Conservation (phyloP, 2,329 filamentous ascomycete genomes). For the Colletotrichum euphorbiae region DNA sequence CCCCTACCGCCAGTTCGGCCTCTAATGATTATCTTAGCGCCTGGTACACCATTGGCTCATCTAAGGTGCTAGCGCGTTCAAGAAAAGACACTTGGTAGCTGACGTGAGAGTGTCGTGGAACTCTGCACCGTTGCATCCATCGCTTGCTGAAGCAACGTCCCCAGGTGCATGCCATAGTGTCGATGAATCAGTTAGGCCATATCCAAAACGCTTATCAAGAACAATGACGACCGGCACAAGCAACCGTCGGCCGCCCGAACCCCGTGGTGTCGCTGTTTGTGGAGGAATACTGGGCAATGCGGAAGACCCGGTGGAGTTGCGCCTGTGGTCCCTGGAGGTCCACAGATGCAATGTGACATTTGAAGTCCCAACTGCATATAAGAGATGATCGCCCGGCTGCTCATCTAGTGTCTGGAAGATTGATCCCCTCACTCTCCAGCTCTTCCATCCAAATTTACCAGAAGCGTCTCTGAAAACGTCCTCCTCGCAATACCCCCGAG, state of each 20-base stretch:
- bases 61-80: neutral
- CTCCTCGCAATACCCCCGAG: neutral
- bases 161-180: neutral
- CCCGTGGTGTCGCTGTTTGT: neutral
- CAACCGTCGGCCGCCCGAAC: neutral
- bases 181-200: neutral
- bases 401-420: neutral
- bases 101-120: slow-evolving; percentile 28
- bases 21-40: slow-evolving; percentile 4
- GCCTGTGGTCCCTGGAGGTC: slow-evolving; percentile 1
- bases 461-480: neutral
- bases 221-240: neutral
- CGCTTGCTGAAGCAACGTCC: neutral
- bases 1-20: neutral
- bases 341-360: slow-evolving; percentile 28
- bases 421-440: neutral
- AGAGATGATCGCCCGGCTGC: neutral
- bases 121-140: slow-evolving; percentile 9
- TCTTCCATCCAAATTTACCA: neutral
- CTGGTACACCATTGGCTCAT: neutral
- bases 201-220: neutral
- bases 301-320: neutral
- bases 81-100: slow-evolving; percentile 2
- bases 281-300: slow-evolving; percentile 2
- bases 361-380: slow-evolving; percentile 15